Evolutionary conservation across 441 rosid genomes (phyloP).

Genomic region (Pelargonium citronellum): DNA sequence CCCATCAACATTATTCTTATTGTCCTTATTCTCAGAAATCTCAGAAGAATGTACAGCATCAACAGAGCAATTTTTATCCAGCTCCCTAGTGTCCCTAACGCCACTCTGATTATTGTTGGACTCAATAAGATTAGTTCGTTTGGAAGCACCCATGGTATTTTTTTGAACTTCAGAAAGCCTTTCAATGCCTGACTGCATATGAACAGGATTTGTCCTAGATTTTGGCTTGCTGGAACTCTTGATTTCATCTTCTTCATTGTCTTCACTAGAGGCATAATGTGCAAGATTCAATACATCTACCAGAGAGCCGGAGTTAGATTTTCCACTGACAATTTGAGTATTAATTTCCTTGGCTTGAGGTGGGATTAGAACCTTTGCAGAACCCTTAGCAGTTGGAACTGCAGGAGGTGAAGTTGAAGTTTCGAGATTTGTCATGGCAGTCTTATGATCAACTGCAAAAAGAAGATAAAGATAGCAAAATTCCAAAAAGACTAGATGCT

Average conservation of each 20-base stretch:
- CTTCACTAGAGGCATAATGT: slow-evolving; percentile 83
- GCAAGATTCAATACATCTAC: slow-evolving; percentile 86
- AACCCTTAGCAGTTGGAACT: slow-evolving; percentile 38
- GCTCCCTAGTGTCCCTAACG: slow-evolving; percentile 25
- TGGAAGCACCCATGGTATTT: slow-evolving; percentile 28
- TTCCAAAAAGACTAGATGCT: not conserved
- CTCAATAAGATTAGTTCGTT: slow-evolving; percentile 13
- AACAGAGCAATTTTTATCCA: not conserved
- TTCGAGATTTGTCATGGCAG: slow-evolving; percentile 26
- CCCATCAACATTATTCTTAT: slow-evolving; percentile 27
- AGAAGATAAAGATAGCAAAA: no score
- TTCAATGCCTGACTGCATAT: slow-evolving; percentile 32
- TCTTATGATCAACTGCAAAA: slow-evolving; percentile 36
- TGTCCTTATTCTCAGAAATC: slow-evolving; percentile 24
- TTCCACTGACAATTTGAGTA: slow-evolving; percentile 38
- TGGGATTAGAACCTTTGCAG: slow-evolving; percentile 46
- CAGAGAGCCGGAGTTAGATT: slow-evolving; percentile 49
- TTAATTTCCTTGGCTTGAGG: slow-evolving; percentile 34
- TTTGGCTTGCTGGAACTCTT: slow-evolving; percentile 34
- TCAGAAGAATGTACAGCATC: slow-evolving; percentile 27
- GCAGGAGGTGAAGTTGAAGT: slow-evolving; percentile 20
- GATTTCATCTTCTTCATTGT: slow-evolving; percentile 40
- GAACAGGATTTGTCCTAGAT: slow-evolving; percentile 28
- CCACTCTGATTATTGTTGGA: slow-evolving; percentile 24
- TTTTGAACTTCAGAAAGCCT: slow-evolving; percentile 31